Conservation (phyloP, 2,329 filamentous ascomycete species). For the Botrytis fabae region DNA sequence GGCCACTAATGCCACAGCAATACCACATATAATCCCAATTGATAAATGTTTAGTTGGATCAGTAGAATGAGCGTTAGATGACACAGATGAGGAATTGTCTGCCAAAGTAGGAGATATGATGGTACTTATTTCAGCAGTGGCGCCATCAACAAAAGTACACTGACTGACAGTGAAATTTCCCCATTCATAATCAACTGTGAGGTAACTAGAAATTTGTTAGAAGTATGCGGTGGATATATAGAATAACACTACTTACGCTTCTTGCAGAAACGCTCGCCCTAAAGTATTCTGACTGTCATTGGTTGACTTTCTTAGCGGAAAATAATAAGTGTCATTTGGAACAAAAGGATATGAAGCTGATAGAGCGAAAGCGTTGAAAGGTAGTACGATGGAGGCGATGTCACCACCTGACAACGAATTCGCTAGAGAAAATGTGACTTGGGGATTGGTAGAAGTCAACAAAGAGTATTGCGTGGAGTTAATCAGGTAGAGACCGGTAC, state of each 20-base stretch:
- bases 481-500: conserved; percentile 63
- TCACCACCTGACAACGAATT: conserved; percentile 26
- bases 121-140: conserved; percentile 23
- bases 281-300: conserved; percentile 43
- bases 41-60: background rate
- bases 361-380: conserved; percentile 36
- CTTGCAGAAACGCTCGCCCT: conserved; percentile 45
- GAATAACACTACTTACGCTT: conserved; percentile 36
- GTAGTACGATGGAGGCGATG: conserved; percentile 38
- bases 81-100: conserved; percentile 30
- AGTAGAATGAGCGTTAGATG: conserved; percentile 28
- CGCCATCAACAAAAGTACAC: conserved; percentile 29
- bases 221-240: background rate
- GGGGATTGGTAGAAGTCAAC: conserved; percentile 34
- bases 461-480: conserved; percentile 45
- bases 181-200: conserved; percentile 38
- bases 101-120: conserved; percentile 27
- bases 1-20: background rate
- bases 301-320: conserved; percentile 42
- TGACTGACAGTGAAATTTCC: conserved; percentile 38
- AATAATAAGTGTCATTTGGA: conserved; percentile 49
- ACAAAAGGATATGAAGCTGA: conserved; percentile 29
- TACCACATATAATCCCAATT: conserved; percentile 1
- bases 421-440: conserved; percentile 37
- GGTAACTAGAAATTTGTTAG: conserved; percentile 28